Conservation (phyloP, 2,329 filamentous ascomycete species). For the Raffaelea albimanens region DNA sequence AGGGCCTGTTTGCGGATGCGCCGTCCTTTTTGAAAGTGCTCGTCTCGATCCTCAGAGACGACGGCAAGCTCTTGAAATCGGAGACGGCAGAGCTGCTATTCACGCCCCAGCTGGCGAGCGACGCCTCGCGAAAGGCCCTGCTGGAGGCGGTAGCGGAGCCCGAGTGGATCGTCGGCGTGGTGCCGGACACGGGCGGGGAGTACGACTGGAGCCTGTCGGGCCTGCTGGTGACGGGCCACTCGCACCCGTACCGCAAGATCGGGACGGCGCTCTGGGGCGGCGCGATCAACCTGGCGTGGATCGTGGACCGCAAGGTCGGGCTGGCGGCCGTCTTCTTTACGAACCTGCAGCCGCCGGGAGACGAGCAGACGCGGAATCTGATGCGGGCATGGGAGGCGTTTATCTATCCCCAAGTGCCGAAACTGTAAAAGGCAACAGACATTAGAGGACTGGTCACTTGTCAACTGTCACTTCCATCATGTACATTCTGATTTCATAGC, state of each 20-base stretch:
- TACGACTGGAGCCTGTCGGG: constrained; percentile 33
- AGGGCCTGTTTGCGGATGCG: constrained; percentile 25
- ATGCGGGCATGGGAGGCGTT: constrained; percentile 27
- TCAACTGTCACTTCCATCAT: too few relatives aligned
- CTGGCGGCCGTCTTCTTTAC: constrained; percentile 31
- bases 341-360: constrained; percentile 32
- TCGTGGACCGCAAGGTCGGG: constrained; percentile 25
- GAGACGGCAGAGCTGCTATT: constrained; percentile 32
- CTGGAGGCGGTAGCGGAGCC: constrained; percentile 19
- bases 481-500: too few relatives aligned
- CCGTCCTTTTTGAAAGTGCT: constrained; percentile 34
- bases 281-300: constrained; percentile 36
- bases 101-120: constrained; percentile 29
- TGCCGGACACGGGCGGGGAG: constrained; percentile 23
- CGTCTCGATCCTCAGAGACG: constrained; percentile 35
- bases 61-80: constrained; percentile 34
- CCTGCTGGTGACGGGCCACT: constrained; percentile 27
- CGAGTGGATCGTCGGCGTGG: constrained; percentile 18
- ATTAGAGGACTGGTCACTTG: not conserved
- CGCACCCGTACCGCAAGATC: constrained; percentile 24
- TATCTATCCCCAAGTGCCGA: constrained; percentile 23
- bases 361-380: constrained; percentile 23
- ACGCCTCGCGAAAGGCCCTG: constrained; percentile 13
- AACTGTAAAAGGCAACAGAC: constrained; percentile 2
- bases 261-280: constrained; percentile 34